Conservation (phyloP, 2,329 filamentous ascomycete species). For the Calycina marina region DNA sequence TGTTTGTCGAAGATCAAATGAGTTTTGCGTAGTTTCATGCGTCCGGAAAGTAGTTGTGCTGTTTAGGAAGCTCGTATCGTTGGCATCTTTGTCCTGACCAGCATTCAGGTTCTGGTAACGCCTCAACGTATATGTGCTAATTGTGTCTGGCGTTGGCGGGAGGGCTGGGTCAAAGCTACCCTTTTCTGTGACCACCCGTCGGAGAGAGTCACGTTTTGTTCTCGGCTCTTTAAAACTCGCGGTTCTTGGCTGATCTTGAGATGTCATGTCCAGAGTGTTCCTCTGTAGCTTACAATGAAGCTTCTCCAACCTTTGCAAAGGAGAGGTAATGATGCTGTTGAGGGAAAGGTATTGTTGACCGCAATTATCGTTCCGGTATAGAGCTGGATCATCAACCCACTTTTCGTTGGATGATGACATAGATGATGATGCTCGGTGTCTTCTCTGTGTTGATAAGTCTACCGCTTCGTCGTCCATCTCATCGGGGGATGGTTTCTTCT, state of each 20-base stretch:
- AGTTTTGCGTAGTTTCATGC: constrained; percentile 5
- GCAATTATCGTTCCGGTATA: constrained; percentile 4
- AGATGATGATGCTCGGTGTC: too few relatives aligned
- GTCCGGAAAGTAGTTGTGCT: constrained; percentile 12
- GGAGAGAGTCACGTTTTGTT: constrained; percentile 5
- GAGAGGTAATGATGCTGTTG: constrained; percentile 33
- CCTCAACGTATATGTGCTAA: constrained; percentile 23
- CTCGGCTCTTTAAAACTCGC: constrained; percentile 5
- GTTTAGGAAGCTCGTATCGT: constrained; percentile 11
- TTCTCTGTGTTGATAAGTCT: constrained; percentile 6
- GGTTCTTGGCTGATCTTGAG: constrained; percentile 6
- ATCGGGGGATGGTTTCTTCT: constrained; percentile 20
- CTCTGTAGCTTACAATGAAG: too few relatives aligned
- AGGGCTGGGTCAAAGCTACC: constrained; percentile 24
- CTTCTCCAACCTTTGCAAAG: constrained; percentile 35
- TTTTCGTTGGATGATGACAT: constrained; percentile 18
- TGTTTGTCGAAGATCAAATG: constrained; percentile 11
- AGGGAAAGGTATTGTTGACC: constrained; percentile 30
- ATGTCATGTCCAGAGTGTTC: constrained; percentile 15
- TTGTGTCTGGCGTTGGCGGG: constrained; percentile 24
- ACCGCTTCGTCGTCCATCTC: constrained; percentile 10
- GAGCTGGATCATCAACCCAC: constrained; percentile 18
- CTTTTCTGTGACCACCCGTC: constrained; percentile 15
- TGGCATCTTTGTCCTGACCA: constrained; percentile 14
- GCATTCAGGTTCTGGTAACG: constrained; percentile 37